Evolutionary conservation across 2,329 filamentous ascomycete genomes (phyloP).

Genomic region (Diaporthe citrichinensis): DNA sequence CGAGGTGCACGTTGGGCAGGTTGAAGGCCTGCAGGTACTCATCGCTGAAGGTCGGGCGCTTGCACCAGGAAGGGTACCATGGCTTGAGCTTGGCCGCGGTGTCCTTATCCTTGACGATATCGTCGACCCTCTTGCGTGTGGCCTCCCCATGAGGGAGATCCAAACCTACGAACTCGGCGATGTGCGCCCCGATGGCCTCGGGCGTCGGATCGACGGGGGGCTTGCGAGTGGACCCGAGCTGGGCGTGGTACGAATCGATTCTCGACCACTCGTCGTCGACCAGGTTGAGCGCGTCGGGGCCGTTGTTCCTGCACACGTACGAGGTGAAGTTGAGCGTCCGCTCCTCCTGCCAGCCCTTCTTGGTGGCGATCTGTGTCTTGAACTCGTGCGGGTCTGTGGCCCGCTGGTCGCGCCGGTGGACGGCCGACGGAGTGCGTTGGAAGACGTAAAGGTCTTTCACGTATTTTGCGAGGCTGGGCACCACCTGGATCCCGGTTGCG

Average conservation of each 20-base stretch:
- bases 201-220: conserved; percentile 49
- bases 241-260: conserved; percentile 44
- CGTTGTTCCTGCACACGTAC: conserved; percentile 47
- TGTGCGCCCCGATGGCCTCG: conserved; percentile 55
- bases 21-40: conserved; percentile 71
- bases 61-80: conserved; percentile 66
- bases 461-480: conserved; percentile 49
- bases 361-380: conserved; percentile 49
- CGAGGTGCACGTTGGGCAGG: conserved; percentile 67
- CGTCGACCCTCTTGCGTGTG: conserved; percentile 55
- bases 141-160: conserved; percentile 59
- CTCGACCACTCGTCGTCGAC: conserved; percentile 59
- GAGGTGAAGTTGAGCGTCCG: conserved; percentile 57
- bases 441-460: conserved; percentile 56
- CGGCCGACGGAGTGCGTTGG: conserved; percentile 54
- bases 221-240: neutral
- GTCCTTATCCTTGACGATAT: conserved; percentile 56
- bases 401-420: conserved; percentile 47
- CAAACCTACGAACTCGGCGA: conserved; percentile 53
- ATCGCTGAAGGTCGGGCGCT: conserved; percentile 66
- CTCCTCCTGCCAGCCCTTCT: conserved; percentile 63
- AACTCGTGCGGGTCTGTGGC: conserved; percentile 59
- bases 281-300: neutral
- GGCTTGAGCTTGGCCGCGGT: conserved; percentile 61
- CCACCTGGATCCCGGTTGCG: conserved; percentile 46